Conservation (phyloP, 1,139 yeast genomes). For the Kurtzmaniella quercitrusa region DNA sequence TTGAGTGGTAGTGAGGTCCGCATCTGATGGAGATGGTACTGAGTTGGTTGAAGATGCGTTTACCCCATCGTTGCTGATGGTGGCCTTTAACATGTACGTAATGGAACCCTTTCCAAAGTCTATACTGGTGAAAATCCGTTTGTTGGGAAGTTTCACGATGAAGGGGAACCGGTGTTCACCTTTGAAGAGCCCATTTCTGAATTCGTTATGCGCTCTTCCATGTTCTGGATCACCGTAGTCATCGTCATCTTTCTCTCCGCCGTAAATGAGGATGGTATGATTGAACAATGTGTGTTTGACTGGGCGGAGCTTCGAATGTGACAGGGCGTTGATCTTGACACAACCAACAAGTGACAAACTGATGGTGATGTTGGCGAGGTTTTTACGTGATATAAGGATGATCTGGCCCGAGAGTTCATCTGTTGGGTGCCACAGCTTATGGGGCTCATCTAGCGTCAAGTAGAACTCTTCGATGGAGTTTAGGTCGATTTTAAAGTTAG, state of each 20-base stretch:
- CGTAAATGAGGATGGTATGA: slow-evolving; percentile 66
- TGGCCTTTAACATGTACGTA: slow-evolving; percentile 58
- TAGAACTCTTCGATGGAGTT: slow-evolving; percentile 59
- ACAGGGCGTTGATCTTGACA: slow-evolving; percentile 50
- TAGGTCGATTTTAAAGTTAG: slow-evolving; percentile 35
- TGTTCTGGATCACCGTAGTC: slow-evolving; percentile 10
- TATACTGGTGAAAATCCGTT: slow-evolving; percentile 67
- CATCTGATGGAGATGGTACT: slow-evolving; percentile 1
- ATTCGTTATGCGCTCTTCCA: slow-evolving; percentile 15
- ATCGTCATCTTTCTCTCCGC: slow-evolving; percentile 28
- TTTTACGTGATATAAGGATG: slow-evolving; percentile 51
- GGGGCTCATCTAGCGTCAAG: slow-evolving; percentile 69
- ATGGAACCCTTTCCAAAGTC: slow-evolving; percentile 85
- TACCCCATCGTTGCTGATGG: slow-evolving; percentile 23
- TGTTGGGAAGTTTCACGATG: slow-evolving; percentile 69
- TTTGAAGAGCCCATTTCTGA: slow-evolving; percentile 50
- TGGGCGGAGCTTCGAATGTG: slow-evolving; percentile 50
- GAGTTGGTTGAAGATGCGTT: slow-evolving; percentile 7
- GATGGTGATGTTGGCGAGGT: slow-evolving; percentile 50
- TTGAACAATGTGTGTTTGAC: slow-evolving; percentile 54
- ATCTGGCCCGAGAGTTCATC: slow-evolving; percentile 65
- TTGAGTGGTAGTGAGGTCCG: slow-evolving; percentile 5
- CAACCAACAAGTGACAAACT: slow-evolving; percentile 52
- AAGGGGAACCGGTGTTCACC: slow-evolving; percentile 91
- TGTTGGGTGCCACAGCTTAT: slow-evolving; percentile 62